Evolutionary conservation across 805 yeast genomes (phyloP), one percentile per base, ranked within the genome.

Genomic region (Candida nonsorbophila): DNA sequence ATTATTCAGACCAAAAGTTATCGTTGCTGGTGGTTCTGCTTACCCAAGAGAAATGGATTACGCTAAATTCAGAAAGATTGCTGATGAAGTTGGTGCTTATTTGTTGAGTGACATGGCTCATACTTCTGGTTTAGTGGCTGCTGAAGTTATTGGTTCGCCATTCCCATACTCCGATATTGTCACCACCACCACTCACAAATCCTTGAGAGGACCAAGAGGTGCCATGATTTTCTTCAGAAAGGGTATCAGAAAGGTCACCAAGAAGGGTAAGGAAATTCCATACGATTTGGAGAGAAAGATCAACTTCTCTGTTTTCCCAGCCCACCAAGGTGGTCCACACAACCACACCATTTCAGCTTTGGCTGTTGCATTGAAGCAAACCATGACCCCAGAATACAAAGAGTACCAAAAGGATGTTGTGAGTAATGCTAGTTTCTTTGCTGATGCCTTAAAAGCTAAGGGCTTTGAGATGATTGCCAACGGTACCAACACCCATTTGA

Each of bases 281-380:
- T 92, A 88, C 63, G 97, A 92, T 49, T 77, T 92, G 60, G 97
- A 92, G 66, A 81, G 77, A 62, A 85, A 85, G 58, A 88, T 92
- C 67, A 92, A 92, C 74, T 92, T 92, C 63, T 87, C 97, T 7
- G 98, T 92, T 32, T 92, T 92, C 90, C 98, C 98, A 51, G 98
- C 95, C 45, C 98, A 92, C 67, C 98, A 92, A 72, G 98, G 98
- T 72, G 98, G 98, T 58, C 98, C 98, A 50, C 97, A 92, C 69
- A 92, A 92, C 74, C 98, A 92, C 69, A 92, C 98, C 45, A 92
- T 92, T 57, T 82, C 97, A 46, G 98, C 97, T 20, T 69, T 92
- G 51, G 97, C 97, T 11, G 92, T 88, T 41, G 97, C 98, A 29
- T 77, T 92, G 58, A 87, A 87, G 60, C 98, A 92, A 70, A 94